phyloP scores from a whole-genome alignment of 1,284 basidiomycete genomes.

The Volvariella volvacea region DNA sequence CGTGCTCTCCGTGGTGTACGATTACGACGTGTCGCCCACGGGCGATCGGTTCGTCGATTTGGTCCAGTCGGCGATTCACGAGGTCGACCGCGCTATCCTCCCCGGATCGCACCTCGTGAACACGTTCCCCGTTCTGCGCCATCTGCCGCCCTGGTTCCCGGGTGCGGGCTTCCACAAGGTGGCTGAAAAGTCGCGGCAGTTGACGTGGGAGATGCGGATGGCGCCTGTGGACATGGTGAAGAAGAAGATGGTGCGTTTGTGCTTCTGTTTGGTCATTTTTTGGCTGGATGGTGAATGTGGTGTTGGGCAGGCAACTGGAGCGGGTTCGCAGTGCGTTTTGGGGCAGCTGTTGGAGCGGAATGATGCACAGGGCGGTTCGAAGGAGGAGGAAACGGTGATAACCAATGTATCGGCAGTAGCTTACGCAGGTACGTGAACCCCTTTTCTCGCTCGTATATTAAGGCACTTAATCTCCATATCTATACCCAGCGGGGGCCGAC shows the following conservation, averaged over 20 bases:
- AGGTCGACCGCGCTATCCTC: background rate
- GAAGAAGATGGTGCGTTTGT: conserved; percentile 19
- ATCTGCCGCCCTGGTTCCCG: conserved; percentile 38
- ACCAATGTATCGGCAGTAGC: conserved; percentile 21
- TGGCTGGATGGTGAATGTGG: background rate
- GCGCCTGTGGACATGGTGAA: conserved; percentile 24
- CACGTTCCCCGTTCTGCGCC: conserved; percentile 28
- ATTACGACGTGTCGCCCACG: background rate
- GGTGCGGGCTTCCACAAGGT: conserved; percentile 30
- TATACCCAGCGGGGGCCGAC: conserved; percentile 25
- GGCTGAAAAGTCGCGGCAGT: conserved; percentile 27
- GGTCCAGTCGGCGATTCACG: background rate
- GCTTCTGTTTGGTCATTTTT: background rate
- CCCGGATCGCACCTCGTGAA: conserved; percentile 1
- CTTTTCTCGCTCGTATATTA: background rate
- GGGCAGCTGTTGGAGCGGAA: background rate
- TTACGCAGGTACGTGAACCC: conserved; percentile 23
- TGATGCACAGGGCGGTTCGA: conserved; percentile 1
- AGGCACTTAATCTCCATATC: conserved; percentile 8
- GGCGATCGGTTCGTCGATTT: background rate
- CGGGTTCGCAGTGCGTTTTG: conserved; percentile 23
- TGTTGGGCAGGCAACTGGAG: conserved; percentile 23
- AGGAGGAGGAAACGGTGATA: conserved; percentile 18
- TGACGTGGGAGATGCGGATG: conserved; percentile 28
- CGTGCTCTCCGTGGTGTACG: background rate